Evolutionary conservation across 768 basidiomycete species (phyloP), one percentile per base, ranked within the genome.

Genomic region (Leccinum subgranulosum): DNA sequence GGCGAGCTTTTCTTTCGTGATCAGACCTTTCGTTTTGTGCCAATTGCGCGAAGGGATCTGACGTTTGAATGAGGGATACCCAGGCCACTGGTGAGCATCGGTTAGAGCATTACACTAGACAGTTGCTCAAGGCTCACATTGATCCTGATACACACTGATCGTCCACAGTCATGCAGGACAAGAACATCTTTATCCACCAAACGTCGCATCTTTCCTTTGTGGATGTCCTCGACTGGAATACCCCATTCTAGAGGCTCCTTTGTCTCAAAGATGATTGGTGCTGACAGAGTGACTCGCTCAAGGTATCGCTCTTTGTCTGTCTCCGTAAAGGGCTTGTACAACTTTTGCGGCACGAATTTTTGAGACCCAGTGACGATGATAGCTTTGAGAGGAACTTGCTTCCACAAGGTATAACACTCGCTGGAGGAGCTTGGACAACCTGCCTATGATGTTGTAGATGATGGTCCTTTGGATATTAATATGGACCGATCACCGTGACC

Each of bases 261-360:
- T 58, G 78, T 77, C 68, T 71, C 76, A 67, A 91, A 91, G 61
- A 81, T 79, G 59, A 91, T 84, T 2, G 88, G 87, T 4, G 69
- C 68, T 61, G 86, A 84, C 48, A 91, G 75, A 1, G 77, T 67
- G 39, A 86, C 83, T 51, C 90, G 85, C 56, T 84, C 84, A 25
- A 91, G 87, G 61, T 91, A 92, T 17, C 89, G 85, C 36, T 84
- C 83, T 34, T 83, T 80, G 70, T 91, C 89, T 58, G 86, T 88
- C 52, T 83, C 84, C 3, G 89, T 90, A 66, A 88, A 85, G 2
- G 90, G 90, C 61, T 82, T 82, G 68, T 91, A 92, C 73, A 86
- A 81, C 31, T 63, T 74, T 67, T 90, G 88, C 8, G 86, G 87
- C 3, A 90, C 71, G 61, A 86, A 83, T 31, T 74, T 76, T 1